Conservation (phyloP, 1,284 basidiomycete species). For the Ustilago esculenta region DNA sequence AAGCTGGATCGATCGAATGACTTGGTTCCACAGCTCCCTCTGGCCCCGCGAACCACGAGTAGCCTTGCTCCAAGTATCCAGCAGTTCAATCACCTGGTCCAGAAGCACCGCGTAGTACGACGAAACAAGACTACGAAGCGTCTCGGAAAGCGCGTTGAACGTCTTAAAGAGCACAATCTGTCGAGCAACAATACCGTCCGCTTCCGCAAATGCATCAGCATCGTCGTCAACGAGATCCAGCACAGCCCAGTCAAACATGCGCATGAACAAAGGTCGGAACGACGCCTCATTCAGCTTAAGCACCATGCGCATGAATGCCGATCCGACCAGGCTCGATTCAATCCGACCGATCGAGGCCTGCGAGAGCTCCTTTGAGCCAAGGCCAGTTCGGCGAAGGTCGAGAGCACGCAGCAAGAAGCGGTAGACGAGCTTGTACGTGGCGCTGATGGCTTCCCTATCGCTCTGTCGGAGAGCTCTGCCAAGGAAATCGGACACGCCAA, state of each 20-base stretch:
- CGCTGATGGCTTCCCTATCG: constrained; percentile 70
- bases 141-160: constrained; percentile 51
- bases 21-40: constrained; percentile 73
- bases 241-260: constrained; percentile 95
- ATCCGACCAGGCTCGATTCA: constrained; percentile 70
- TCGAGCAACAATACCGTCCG: constrained; percentile 52
- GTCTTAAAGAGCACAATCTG: constrained; percentile 59
- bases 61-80: constrained; percentile 69
- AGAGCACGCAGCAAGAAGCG: constrained; percentile 84
- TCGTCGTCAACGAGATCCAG: constrained; percentile 69
- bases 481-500: constrained; percentile 55
- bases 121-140: constrained; percentile 54
- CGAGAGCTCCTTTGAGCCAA: constrained; percentile 21
- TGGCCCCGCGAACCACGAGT: constrained; percentile 27
- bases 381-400: constrained; percentile 72
- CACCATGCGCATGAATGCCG: constrained; percentile 86
- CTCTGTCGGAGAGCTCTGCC: constrained; percentile 51
- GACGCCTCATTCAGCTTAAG: constrained; percentile 91
- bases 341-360: constrained; percentile 68
- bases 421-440: constrained; percentile 79
- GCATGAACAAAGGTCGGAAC: constrained; percentile 91
- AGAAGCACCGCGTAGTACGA: constrained; percentile 71
- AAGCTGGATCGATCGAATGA: constrained; percentile 76
- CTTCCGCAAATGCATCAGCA: constrained; percentile 15
- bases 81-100: constrained; percentile 75